These are phyloP conservation scores for Amanita subjunquillea DNA, from an alignment of 768 basidiomycete genomes.

Conservation along the genomic window DNA sequence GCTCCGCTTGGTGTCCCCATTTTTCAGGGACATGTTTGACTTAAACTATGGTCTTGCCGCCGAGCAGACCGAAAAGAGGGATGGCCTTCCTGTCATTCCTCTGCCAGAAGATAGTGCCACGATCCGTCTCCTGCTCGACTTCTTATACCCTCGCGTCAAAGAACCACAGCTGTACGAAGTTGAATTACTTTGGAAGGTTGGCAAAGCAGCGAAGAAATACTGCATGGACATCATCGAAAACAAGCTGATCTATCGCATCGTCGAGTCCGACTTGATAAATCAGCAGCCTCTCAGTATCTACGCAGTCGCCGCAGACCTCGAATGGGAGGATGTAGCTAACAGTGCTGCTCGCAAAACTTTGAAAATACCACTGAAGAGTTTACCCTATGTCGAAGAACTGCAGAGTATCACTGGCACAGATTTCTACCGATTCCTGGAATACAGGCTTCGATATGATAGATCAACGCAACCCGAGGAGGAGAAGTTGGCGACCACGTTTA, in stretches of 20 bases:
- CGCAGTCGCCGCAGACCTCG: neutral
- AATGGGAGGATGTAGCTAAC: neutral
- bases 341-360: neutral
- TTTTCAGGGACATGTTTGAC: conserved; percentile 22
- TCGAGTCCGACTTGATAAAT: neutral
- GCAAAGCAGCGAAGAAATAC: conserved; percentile 2
- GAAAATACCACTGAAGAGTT: neutral
- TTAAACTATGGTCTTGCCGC: conserved; percentile 8
- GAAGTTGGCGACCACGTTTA: too few species aligned
- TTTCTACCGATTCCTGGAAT: neutral
- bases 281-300: neutral
- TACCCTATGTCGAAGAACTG: neutral
- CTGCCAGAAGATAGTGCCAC: conserved; percentile 8
- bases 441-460: neutral
- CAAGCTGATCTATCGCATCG: neutral
- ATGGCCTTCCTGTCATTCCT: conserved; percentile 5
- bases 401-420: neutral
- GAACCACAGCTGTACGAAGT: neutral
- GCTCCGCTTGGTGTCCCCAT: conserved; percentile 18
- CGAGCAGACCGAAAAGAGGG: neutral
- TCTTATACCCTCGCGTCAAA: neutral
- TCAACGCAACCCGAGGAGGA: neutral
- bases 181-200: neutral
- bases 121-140: conserved; percentile 6
- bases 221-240: conserved; percentile 1